phyloP scores from a whole-genome alignment of 768 basidiomycete species.

The Basidioascus undulatus region DNA sequence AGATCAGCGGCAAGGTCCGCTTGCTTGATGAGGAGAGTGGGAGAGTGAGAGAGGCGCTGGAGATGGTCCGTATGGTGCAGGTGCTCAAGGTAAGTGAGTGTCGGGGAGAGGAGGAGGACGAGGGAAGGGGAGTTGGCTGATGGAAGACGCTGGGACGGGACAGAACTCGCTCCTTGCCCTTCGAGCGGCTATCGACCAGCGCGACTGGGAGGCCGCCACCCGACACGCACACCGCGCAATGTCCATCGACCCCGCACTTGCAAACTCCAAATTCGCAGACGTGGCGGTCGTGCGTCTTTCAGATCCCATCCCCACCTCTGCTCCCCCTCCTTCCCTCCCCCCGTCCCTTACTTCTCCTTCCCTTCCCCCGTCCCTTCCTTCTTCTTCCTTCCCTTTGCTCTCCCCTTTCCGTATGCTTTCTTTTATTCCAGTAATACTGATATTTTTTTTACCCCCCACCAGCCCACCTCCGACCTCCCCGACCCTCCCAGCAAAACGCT shows the following conservation, averaged over 20 bases:
- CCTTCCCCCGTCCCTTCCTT: neutral
- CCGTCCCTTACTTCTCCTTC: neutral
- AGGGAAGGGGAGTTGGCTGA: slow-evolving; percentile 15
- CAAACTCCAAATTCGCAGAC: slow-evolving; percentile 64
- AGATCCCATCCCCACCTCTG: too few species aligned
- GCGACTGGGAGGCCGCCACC: slow-evolving; percentile 91
- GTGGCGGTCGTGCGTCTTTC: slow-evolving; percentile 61
- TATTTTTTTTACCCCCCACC: slow-evolving; percentile 3
- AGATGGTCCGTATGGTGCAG: slow-evolving; percentile 75
- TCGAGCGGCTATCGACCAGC: slow-evolving; percentile 37
- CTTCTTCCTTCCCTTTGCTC: neutral
- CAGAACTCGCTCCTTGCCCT: slow-evolving; percentile 40
- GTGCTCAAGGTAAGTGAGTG: slow-evolving; percentile 53
- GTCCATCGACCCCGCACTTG: slow-evolving; percentile 51
- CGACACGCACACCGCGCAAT: slow-evolving; percentile 77
- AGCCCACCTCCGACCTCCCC: slow-evolving; percentile 81
- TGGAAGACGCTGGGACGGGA: slow-evolving; percentile 15
- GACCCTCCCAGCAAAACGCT: slow-evolving; percentile 67
- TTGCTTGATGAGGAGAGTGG: slow-evolving; percentile 81
- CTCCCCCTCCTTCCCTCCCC: neutral
- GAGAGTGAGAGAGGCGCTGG: slow-evolving; percentile 57
- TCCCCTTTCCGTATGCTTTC: too few species aligned
- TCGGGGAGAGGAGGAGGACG: neutral
- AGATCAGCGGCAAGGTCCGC: slow-evolving; percentile 76
- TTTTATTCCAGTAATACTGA: neutral